A percentile compares a stretch with the other conserved stretches of the same genome.
phyloP scores from a whole-genome alignment of 129 eudicot genomes.

The Chrysanthemum lavandulifolium region DNA sequence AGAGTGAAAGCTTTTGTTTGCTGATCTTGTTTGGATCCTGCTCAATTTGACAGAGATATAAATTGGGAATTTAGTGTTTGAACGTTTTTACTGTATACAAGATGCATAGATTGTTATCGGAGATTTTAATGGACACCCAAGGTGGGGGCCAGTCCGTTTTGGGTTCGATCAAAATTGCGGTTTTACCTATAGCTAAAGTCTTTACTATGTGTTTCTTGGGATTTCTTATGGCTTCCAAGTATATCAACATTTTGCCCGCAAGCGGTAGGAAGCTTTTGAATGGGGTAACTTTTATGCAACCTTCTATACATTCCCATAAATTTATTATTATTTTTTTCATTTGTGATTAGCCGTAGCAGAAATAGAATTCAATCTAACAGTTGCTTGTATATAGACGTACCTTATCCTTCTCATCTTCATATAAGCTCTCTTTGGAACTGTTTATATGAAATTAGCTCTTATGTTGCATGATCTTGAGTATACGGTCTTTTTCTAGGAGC shows the following conservation, averaged over 20 bases:
- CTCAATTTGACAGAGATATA: not conserved
- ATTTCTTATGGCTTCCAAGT: slow-evolving; percentile 92
- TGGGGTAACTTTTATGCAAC: slow-evolving; percentile 52
- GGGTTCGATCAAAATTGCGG: slow-evolving; percentile 79
- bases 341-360: too few relatives aligned
- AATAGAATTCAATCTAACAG: too few relatives aligned
- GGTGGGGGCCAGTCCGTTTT: slow-evolving; percentile 73
- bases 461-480: not conserved
- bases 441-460: not conserved
- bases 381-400: too few relatives aligned
- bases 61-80: slow-evolving; percentile 19
- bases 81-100: slow-evolving; percentile 20
- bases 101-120: slow-evolving; percentile 54
- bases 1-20: not conserved
- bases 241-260: slow-evolving; percentile 80
- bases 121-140: slow-evolving; percentile 55
- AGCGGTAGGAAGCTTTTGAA: slow-evolving; percentile 90
- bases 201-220: slow-evolving; percentile 93
- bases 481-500: too few relatives aligned
- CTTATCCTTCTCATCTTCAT: too few relatives aligned
- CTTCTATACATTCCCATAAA: too few relatives aligned
- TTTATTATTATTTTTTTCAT: not conserved
- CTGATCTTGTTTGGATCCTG: slow-evolving; percentile 13
- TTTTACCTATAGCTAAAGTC: slow-evolving; percentile 90
- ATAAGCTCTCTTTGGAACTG: too few relatives aligned